These are phyloP conservation scores for Grosmannia clavigera DNA, from an alignment of 2,329 filamentous ascomycete species.

Conservation along the genomic window DNA sequence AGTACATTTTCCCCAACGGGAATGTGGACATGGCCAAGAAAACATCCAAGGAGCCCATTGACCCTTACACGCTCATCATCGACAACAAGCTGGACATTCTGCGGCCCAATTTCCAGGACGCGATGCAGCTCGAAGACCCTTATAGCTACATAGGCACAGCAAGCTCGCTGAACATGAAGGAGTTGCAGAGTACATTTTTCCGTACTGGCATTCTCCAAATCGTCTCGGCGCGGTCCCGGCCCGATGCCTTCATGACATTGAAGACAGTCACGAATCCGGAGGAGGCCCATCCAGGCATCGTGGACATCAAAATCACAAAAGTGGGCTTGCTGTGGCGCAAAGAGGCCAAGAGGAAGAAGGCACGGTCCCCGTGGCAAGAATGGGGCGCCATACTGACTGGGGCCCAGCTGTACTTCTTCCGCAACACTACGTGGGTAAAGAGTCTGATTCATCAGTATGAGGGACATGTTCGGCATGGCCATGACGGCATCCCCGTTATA, in stretches of 20 bases:
- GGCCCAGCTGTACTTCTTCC: constrained; percentile 95
- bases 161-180: constrained; percentile 62
- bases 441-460: constrained; percentile 82
- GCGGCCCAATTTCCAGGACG: constrained; percentile 78
- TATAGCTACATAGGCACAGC: constrained; percentile 78
- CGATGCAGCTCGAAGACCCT: constrained; percentile 82
- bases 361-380: constrained; percentile 93
- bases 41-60: constrained; percentile 69
- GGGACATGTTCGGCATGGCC: constrained; percentile 62
- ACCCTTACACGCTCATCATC: constrained; percentile 89
- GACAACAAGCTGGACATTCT: constrained; percentile 76
- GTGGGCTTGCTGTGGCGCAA: constrained; percentile 93
- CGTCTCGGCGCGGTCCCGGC: constrained; percentile 81
- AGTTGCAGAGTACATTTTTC: constrained; percentile 80
- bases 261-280: constrained; percentile 73
- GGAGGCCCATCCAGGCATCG: constrained; percentile 80
- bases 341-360: constrained; percentile 84
- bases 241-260: constrained; percentile 89
- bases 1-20: constrained; percentile 53
- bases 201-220: constrained; percentile 89
- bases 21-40: constrained; percentile 52
- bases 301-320: constrained; percentile 96
- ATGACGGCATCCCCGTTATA: constrained; percentile 63
- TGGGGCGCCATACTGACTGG: constrained; percentile 95
- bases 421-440: constrained; percentile 87